Conservation (phyloP, 345 rosid genomes). For the Hibiscus mutabilis region DNA sequence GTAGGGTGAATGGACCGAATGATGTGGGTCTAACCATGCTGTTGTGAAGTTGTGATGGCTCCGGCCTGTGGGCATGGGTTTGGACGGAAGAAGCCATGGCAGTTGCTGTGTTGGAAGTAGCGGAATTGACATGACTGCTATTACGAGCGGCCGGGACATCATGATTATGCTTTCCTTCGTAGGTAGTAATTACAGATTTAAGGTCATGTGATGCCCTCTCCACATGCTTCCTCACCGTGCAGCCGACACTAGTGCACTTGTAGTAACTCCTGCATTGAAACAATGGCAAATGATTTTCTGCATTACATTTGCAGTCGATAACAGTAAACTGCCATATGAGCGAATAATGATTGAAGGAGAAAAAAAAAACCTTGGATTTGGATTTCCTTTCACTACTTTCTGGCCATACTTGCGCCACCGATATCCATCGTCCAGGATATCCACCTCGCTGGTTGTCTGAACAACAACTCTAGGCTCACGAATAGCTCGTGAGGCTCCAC, state of each 20-base stretch:
- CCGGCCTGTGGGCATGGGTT: constrained; percentile 43
- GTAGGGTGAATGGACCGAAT: constrained; percentile 48
- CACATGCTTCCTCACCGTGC: constrained; percentile 92
- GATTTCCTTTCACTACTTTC: constrained; percentile 99
- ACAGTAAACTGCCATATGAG: background rate
- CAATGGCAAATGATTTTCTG: background rate
- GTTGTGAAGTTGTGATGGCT: constrained; percentile 52
- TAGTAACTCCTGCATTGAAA: constrained; percentile 72
- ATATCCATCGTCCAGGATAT: constrained; percentile 97
- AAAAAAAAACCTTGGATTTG: constrained; percentile 70
- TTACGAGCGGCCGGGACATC: constrained; percentile 91
- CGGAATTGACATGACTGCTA: constrained; percentile 50
- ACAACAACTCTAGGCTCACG: constrained; percentile 98
- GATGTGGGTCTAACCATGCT: constrained; percentile 45
- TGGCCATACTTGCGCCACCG: constrained; percentile 99
- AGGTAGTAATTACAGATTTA: constrained; percentile 88
- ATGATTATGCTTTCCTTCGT: constrained; percentile 96
- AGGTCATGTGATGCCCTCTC: constrained; percentile 98
- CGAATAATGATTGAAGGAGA: background rate
- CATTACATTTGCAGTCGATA: background rate
- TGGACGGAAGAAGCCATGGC: constrained; percentile 19
- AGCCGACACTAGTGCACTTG: constrained; percentile 90
- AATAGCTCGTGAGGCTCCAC: constrained; percentile 88
- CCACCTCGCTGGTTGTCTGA: constrained; percentile 95
- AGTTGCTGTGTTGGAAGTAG: constrained; percentile 22